Evolutionary conservation across 306 rosid species (phyloP).

Genomic region (Oemleria cerasiformis): DNA sequence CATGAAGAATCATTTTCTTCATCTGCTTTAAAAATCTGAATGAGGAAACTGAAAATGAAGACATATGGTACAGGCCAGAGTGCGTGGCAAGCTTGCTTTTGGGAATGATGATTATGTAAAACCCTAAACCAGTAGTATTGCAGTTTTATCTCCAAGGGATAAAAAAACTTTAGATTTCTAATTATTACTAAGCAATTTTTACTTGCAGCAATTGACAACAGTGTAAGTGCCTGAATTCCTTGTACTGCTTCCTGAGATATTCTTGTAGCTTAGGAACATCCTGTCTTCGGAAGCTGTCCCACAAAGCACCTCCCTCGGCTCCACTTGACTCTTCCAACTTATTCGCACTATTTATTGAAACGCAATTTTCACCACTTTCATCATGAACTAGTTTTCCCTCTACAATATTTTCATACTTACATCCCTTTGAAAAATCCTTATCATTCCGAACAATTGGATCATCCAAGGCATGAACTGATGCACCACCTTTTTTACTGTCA

Average conservation of each 20-base stretch:
- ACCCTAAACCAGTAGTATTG: background rate
- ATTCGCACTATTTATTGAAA: constrained; percentile 9
- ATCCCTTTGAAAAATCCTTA: background rate
- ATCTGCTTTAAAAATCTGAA: constrained; percentile 30
- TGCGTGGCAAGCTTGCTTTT: too few species aligned
- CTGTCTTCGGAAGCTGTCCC: constrained; percentile 90
- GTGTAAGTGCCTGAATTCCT: constrained; percentile 69
- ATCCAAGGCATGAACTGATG: constrained; percentile 3
- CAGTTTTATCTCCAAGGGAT: background rate
- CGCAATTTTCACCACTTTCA: constrained; percentile 11
- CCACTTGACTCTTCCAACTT: constrained; percentile 23
- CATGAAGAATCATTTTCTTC: constrained; percentile 43
- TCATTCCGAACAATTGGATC: constrained; percentile 1
- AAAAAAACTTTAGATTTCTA: background rate
- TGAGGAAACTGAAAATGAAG: background rate
- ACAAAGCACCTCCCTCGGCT: constrained; percentile 68
- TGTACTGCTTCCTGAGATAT: constrained; percentile 65
- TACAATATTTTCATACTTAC: constrained; percentile 8
- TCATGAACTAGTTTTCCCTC: constrained; percentile 16
- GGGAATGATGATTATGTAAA: background rate
- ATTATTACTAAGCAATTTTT: constrained; percentile 4
- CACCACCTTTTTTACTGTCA: constrained; percentile 5
- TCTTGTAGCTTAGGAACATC: constrained; percentile 78
- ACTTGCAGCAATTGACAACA: constrained; percentile 68
- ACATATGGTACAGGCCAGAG: background rate